These are phyloP conservation scores for Nannochloropsis oceanica DNA, from an alignment of 108 stramenopile genomes.

Conservation along the genomic window DNA sequence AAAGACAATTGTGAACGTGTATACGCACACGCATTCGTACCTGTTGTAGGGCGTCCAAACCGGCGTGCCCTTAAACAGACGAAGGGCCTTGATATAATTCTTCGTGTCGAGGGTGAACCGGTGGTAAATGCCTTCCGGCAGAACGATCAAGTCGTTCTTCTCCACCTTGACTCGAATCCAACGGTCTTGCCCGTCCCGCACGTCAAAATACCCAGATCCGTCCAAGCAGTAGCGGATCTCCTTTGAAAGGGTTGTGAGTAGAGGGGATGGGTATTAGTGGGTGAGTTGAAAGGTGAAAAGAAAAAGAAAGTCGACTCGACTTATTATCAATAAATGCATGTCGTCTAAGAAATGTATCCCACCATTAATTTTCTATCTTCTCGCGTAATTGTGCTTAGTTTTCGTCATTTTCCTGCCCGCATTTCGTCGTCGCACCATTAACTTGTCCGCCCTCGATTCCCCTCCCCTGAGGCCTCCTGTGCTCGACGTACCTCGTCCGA, in stretches of 20 bases:
- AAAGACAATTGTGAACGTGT: too few species aligned
- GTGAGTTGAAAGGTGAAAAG: too few species aligned
- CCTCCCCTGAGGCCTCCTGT: background rate
- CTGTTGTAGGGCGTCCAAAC: conserved; percentile 89
- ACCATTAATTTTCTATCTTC: too few species aligned
- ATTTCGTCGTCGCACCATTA: too few species aligned
- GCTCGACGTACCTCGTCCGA: conserved; percentile 53
- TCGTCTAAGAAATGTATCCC: too few species aligned
- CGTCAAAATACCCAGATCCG: conserved; percentile 67
- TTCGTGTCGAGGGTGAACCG: conserved; percentile 75
- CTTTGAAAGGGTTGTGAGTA: background rate
- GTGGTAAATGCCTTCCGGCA: conserved; percentile 81
- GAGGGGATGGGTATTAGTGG: too few species aligned
- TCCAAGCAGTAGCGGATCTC: conserved; percentile 86
- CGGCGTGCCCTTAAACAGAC: conserved; percentile 80
- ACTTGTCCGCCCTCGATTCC: too few species aligned
- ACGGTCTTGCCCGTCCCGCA: conserved; percentile 59
- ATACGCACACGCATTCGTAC: background rate
- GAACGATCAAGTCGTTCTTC: conserved; percentile 83
- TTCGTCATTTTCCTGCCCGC: too few species aligned
- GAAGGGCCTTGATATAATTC: conserved; percentile 76
- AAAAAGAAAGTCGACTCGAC: too few species aligned
- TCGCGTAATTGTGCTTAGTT: too few species aligned
- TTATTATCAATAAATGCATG: too few species aligned
- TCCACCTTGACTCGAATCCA: conserved; percentile 84